Evolutionary conservation across 2,329 filamentous ascomycete species (phyloP).

Genomic region (Dactylellina cionopaga): DNA sequence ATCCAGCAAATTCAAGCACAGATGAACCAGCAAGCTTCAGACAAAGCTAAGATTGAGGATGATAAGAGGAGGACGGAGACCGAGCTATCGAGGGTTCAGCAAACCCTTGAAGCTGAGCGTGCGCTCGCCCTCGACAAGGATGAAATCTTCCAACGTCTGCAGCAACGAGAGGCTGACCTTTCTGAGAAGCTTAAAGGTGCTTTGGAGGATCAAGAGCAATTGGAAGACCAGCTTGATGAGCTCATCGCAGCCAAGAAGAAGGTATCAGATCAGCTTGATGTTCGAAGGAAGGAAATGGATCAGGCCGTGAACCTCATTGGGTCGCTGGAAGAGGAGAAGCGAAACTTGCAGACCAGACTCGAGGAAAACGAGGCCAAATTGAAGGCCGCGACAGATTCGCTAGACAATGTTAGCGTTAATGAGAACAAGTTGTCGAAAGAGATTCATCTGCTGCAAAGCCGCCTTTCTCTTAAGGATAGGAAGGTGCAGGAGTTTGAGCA

Average conservation of each 20-base stretch:
- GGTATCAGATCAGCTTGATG: conserved; percentile 83
- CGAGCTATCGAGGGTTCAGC: conserved; percentile 88
- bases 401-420: conserved; percentile 77
- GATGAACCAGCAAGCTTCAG: conserved; percentile 78
- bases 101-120: conserved; percentile 93
- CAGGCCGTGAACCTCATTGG: conserved; percentile 89
- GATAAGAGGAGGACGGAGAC: conserved; percentile 86
- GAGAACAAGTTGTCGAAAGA: conserved; percentile 83
- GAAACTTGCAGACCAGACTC: conserved; percentile 74
- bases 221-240: conserved; percentile 92
- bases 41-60: conserved; percentile 84
- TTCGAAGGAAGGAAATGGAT: conserved; percentile 82
- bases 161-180: conserved; percentile 88
- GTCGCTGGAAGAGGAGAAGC: conserved; percentile 86
- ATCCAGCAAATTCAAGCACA: conserved; percentile 87
- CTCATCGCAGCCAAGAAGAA: conserved; percentile 88
- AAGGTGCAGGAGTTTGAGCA: conserved; percentile 88
- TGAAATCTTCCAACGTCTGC: conserved; percentile 97
- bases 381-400: conserved; percentile 74
- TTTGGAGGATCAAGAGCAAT: conserved; percentile 89
- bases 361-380: conserved; percentile 76
- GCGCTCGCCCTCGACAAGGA: conserved; percentile 97
- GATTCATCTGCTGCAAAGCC: conserved; percentile 89
- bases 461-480: conserved; percentile 85
- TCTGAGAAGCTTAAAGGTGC: conserved; percentile 92